Evolutionary conservation across 768 basidiomycete genomes (phyloP).

Genomic region (Rhizopogon roseolus): DNA sequence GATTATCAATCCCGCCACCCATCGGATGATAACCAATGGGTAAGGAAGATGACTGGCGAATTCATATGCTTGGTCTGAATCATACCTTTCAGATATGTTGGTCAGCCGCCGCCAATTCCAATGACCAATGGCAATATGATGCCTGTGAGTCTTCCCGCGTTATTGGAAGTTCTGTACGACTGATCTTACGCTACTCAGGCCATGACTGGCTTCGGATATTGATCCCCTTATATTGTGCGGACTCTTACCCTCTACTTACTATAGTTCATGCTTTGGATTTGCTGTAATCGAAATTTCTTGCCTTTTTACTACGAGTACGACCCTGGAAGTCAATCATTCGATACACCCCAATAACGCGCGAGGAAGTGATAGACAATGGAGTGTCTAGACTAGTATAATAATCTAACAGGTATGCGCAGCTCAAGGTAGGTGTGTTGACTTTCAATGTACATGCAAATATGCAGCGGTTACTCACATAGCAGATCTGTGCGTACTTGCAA

Average conservation of each 20-base stretch:
- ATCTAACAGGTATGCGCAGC: too few species aligned
- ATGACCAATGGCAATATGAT: conserved; percentile 60
- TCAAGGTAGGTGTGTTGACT: too few species aligned
- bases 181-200: conserved; percentile 29
- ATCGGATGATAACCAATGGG: conserved; percentile 66
- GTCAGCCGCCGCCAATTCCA: conserved; percentile 54
- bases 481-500: too few species aligned
- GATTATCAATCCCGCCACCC: conserved; percentile 79
- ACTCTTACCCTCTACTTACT: conserved; percentile 19
- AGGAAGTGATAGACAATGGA: too few species aligned
- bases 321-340: too few species aligned
- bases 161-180: not conserved
- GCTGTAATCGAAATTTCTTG: conserved; percentile 19
- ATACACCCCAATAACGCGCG: too few species aligned
- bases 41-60: conserved; percentile 17
- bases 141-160: conserved; percentile 43
- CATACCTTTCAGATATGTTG: conserved; percentile 42
- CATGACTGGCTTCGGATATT: conserved; percentile 61
- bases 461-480: too few species aligned
- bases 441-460: too few species aligned
- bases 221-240: conserved; percentile 19
- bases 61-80: conserved; percentile 1
- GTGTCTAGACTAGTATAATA: too few species aligned
- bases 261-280: conserved; percentile 18
- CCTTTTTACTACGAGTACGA: too few species aligned